Percentiles rank a stretch among this genome's conserved stretches.
phyloP scores from a whole-genome alignment of 768 basidiomycete species.

The Boletellus emodensis region DNA sequence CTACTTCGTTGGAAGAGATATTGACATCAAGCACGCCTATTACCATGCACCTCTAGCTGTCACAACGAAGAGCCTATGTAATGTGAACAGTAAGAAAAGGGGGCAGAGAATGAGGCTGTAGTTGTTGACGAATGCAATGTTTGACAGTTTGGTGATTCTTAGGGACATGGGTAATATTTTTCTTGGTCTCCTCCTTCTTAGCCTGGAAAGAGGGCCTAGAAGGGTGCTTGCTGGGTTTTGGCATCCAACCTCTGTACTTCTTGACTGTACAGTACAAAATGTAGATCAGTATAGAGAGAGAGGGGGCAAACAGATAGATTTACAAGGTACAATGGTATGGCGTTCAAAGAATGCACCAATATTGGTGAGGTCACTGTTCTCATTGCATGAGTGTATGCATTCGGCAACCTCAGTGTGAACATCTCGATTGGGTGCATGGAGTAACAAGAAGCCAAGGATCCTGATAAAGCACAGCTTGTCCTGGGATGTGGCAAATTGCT shows the following conservation, averaged over 20 bases:
- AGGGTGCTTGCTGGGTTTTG: constrained; percentile 10
- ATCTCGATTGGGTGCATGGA: neutral
- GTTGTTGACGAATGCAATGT: no score
- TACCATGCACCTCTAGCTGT: no score
- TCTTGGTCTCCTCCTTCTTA: neutral
- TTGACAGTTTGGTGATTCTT: no score
- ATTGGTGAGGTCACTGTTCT: neutral
- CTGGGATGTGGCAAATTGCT: neutral
- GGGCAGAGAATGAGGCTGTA: no score
- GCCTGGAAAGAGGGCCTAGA: constrained; percentile 15
- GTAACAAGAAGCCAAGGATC: constrained; percentile 7
- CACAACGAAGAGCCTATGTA: no score
- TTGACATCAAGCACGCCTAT: no score
- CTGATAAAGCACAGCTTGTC: neutral
- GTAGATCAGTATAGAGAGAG: neutral
- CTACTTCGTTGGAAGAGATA: no score
- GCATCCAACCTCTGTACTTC: constrained; percentile 15
- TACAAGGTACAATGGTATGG: constrained; percentile 4
- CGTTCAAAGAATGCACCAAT: constrained; percentile 2
- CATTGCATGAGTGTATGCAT: constrained; percentile 1
- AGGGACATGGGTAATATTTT: no score
- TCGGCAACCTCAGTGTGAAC: neutral
- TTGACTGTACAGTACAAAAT: constrained; percentile 7
- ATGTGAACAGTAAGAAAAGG: no score
- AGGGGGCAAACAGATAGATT: neutral